Base-by-base conservation (phyloP, 371 early-diverging fungal genomes). In the Syncephalis fuscata region DNA sequence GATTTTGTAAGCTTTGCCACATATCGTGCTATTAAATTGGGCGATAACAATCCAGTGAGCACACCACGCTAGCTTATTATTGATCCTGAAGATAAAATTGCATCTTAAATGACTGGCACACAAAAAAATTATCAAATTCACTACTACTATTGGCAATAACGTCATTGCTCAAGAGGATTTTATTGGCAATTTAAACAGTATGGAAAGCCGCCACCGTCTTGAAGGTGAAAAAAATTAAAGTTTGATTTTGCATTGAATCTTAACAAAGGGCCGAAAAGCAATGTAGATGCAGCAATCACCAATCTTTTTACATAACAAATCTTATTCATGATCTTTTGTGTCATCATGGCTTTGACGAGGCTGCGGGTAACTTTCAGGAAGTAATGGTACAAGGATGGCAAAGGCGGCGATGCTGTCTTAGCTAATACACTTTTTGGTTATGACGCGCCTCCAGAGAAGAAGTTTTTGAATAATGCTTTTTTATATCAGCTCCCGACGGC, bases 281-380 rank as follows among this genome's bases (percentile, higher is more conserved):
- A 96, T 56, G 59, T 84, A 36, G 84, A 94, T 55, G 88, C 88
- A 0, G 82, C 94, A 0, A 71, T 92, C 23, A 80, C 88, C 49
- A 92, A 96, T 63, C 61, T 92, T 40, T 40, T 15, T 16, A 19
- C 20, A n/a, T 40, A 19, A 40, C 15, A 3, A 40, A 40, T 40
- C 3, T 5, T 15, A 16, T 40, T 42, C 88, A 88, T 63, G 88
- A 88, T 54, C 58, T 88, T 60, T 76, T 78, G 58, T 79, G 86
- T 62, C 67, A 75, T 43, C 92, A 92, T 55, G 96, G 96, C 0
- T n/a, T 95, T 93, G 78, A 82, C 59, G 96, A 95, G 61, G 71
- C 73, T 49, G 66, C 90, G n/a, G 96, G 96, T 25, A 95, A 95
- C 66, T 95, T 95, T 68, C 96, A 95, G 65, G 76, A 87, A 59